Evolutionary conservation across 2,329 filamentous ascomycete genomes (phyloP).

Genomic region (Chaetothyriales sp.): DNA sequence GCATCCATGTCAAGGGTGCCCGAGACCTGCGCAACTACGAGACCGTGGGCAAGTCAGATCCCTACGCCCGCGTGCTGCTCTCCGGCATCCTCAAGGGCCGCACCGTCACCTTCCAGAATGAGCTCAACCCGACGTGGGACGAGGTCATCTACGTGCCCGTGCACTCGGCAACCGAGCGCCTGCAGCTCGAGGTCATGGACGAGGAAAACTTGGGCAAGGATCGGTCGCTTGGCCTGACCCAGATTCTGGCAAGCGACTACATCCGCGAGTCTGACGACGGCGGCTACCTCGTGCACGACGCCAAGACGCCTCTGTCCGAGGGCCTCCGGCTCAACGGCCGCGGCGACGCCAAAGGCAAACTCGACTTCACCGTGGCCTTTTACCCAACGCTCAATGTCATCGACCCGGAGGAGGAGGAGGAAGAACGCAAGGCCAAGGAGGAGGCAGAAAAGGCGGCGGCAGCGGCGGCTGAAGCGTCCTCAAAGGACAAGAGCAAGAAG

Average conservation of each 20-base stretch:
- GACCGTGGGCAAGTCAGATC: constrained; percentile 91
- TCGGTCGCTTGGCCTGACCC: constrained; percentile 68
- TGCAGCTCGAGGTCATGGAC: constrained; percentile 91
- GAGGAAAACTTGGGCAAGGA: constrained; percentile 86
- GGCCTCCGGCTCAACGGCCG: constrained; percentile 62
- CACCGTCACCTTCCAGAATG: constrained; percentile 92
- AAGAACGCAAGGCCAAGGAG: constrained; percentile 26
- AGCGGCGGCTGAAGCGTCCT: background rate
- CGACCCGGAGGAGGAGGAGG: constrained; percentile 60
- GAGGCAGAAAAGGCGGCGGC: constrained; percentile 11
- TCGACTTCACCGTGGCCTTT: constrained; percentile 77
- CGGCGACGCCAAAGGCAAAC: constrained; percentile 59
- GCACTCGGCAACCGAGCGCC: constrained; percentile 67
- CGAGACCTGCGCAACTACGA: constrained; percentile 80
- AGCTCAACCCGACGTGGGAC: constrained; percentile 89
- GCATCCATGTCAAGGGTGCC: constrained; percentile 78
- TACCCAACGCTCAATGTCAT: constrained; percentile 77
- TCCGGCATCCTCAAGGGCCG: constrained; percentile 83
- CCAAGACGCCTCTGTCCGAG: constrained; percentile 53
- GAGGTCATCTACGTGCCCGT: constrained; percentile 90
- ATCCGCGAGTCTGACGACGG: constrained; percentile 60
- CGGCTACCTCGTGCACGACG: constrained; percentile 66
- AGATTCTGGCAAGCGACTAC: constrained; percentile 66
- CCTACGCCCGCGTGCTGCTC: constrained; percentile 75
- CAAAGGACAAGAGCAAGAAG: constrained; percentile 12